Base-by-base conservation (phyloP, 768 basidiomycete species). In the Pleurotus djamor region DNA sequence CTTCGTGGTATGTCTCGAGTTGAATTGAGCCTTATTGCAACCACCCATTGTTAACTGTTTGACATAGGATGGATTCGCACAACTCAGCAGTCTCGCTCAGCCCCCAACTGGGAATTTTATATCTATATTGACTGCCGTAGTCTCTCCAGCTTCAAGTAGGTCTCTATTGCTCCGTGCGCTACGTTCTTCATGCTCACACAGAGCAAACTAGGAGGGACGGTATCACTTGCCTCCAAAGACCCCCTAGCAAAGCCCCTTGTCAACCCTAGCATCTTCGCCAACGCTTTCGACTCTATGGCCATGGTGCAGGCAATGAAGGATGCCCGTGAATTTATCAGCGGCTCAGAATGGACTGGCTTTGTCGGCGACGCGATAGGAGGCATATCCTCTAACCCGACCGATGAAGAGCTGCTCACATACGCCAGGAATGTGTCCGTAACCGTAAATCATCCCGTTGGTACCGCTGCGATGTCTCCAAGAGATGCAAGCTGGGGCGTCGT, bases 111-210 rank as follows among this genome's bases (percentile, higher is more conserved):
- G 65, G 44, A 59, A 64, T 43, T 68, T 74, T 58, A 56, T 69
- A 8, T 44, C 59, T 5, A 33, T 64, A 10, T 14, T 21, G 6
- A 57, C 64, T 21, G 65, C 60, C 14, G 61, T 75, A 2, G 65
- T 75, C 13, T 69, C 72, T 59, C 5, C 64, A 60, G 14, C 74
- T 76, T 5, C 68, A 71, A 8, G 72, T 76, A 32, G 71, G 76
- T 76, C 64, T 57, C 68, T 64, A 0, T 1, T 43, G 2, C 41
- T 43, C n/a, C 41, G 9, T 9, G 41, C n/a, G 21, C 21, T n/a
- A 2, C 8, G 36, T 35, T 38, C 13, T 8, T 34, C 13, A 28
- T 57, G 17, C 7, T 13, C 33, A n/a, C 13, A 28, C 34, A 45
- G 35, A 32, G 17, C 4, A 37, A 14, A 6, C n/a, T 44, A 68